Percentiles rank a stretch among this genome's conserved stretches.
phyloP scores from a whole-genome alignment of 2,329 filamentous ascomycete genomes.

The Monascus ruber region DNA sequence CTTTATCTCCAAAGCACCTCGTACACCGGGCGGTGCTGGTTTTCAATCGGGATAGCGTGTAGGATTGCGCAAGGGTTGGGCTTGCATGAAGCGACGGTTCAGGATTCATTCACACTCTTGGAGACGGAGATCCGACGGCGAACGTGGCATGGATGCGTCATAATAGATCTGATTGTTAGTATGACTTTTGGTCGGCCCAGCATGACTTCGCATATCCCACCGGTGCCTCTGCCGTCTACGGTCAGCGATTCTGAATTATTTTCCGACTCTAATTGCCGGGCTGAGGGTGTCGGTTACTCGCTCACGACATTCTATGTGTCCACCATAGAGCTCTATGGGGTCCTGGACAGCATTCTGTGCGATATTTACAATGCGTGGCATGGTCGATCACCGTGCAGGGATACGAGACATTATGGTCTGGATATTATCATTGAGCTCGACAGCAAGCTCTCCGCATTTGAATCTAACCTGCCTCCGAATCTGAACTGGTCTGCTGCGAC shows the following conservation, averaged over 20 bases:
- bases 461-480: constrained; percentile 11
- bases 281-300: background rate
- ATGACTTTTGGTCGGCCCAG: constrained; percentile 28
- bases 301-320: constrained; percentile 17
- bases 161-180: constrained; percentile 27
- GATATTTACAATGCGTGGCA: constrained; percentile 24
- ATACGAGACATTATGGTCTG: constrained; percentile 8
- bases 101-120: constrained; percentile 10
- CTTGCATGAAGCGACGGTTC: constrained; percentile 22
- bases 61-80: constrained; percentile 33
- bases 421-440: constrained; percentile 20
- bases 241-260: constrained; percentile 4
- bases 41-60: constrained; percentile 32
- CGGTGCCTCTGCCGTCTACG: constrained; percentile 9
- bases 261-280: no score
- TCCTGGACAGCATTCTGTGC: constrained; percentile 23
- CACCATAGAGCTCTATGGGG: constrained; percentile 16
- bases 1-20: constrained; percentile 32
- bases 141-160: constrained; percentile 32
- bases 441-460: constrained; percentile 12
- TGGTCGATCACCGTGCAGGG: constrained; percentile 6
- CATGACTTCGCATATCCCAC: constrained; percentile 21
- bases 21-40: constrained; percentile 33
- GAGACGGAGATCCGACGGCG: constrained; percentile 27
- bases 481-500: constrained; percentile 12